These are phyloP conservation scores for Tetrahymena thermophila DNA, from an alignment of 73 alveolate genomes.

Conservation along the genomic window DNA sequence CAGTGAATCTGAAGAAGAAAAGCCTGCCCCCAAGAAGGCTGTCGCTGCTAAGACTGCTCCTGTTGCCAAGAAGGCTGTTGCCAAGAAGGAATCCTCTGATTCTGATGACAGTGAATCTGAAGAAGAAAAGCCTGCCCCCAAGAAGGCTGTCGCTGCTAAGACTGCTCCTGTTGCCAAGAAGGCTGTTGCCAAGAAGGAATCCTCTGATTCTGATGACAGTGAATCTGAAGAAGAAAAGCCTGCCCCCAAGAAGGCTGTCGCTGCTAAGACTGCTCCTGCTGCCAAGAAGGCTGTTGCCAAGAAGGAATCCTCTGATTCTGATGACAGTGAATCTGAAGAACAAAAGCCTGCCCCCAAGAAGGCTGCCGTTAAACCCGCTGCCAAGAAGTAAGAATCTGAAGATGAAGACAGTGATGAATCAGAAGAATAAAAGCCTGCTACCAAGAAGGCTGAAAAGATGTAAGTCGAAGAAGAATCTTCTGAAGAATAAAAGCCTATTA, in stretches of 20 bases:
- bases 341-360: no score
- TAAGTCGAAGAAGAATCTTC: background rate
- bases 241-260: no score
- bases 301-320: background rate
- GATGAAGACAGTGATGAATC: background rate
- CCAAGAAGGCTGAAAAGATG: background rate
- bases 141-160: constrained; percentile 3
- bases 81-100: background rate
- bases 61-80: background rate
- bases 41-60: constrained; percentile 1
- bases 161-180: background rate
- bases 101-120: background rate
- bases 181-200: background rate
- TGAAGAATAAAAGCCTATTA: constrained; percentile 12
- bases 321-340: background rate
- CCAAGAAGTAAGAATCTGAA: background rate
- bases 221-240: constrained; percentile 1
- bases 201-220: background rate
- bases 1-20: background rate
- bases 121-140: background rate
- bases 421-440: background rate
- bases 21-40: background rate
- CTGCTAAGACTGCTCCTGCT: no score
- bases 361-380: no score
- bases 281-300: background rate